Percentiles rank a stretch among this genome's conserved stretches.
Conservation (phyloP, 805 yeast species). For the Wickerhamiella parazyma region DNA sequence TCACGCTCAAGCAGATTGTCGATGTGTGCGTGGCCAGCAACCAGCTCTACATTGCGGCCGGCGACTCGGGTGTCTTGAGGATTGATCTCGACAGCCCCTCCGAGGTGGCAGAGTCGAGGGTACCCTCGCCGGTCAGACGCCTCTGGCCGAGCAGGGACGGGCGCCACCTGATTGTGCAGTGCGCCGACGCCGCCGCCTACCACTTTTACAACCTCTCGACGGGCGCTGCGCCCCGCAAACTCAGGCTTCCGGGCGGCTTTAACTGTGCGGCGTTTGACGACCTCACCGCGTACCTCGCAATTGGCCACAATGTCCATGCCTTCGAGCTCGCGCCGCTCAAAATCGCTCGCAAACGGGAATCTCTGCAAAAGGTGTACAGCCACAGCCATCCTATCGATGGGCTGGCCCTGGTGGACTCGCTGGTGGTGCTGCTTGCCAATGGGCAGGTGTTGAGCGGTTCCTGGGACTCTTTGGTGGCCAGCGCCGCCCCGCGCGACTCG, state of each 20-base stretch:
- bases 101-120: constrained; percentile 32
- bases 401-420: neutral
- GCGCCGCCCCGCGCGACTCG: neutral
- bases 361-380: neutral
- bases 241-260: constrained; percentile 1
- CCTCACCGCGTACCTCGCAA: neutral
- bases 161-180: constrained; percentile 37
- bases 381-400: neutral
- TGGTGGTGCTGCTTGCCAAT: neutral
- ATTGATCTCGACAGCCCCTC: constrained; percentile 57
- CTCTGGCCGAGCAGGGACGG: constrained; percentile 42
- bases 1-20: constrained; percentile 34
- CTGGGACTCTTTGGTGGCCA: neutral
- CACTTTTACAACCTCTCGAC: constrained; percentile 36
- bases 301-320: neutral
- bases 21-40: constrained; percentile 44
- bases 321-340: constrained; percentile 3
- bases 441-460: neutral
- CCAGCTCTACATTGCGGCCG: constrained; percentile 40
- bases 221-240: constrained; percentile 29
- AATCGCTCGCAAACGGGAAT: neutral
- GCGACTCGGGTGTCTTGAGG: constrained; percentile 40
- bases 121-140: constrained; percentile 23
- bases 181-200: constrained; percentile 34
- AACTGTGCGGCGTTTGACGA: neutral